Base-by-base conservation (phyloP, 345 rosid species). In the Camelina neglecta region DNA sequence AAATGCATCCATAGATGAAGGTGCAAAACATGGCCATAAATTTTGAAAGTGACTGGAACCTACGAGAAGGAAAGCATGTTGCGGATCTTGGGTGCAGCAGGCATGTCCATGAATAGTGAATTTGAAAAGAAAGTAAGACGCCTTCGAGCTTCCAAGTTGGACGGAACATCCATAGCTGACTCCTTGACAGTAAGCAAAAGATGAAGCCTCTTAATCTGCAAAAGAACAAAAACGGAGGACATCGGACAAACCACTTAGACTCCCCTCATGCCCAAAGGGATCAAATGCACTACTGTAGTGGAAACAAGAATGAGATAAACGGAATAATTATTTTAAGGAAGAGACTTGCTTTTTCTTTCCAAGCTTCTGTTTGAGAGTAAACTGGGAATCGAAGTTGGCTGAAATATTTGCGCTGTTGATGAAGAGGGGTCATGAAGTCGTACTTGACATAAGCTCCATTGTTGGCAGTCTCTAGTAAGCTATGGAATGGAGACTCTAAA, bases 51-150 rank as follows among this genome's bases (percentile, higher is more conserved):
- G 56, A 69, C 16, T 50, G 79, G 56, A 75, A 72, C 88, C 54
- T 80, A 87, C 87, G 86, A 70, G 79, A 84, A 87, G 63, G 89
- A 83, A 73, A 87, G 88, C 92, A 88, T 88, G 69, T 86, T 84
- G 51, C 78, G 84, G 75, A 88, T 86, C 81, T 82, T 83, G 47
- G 92, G 92, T 29, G 92, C 87, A 70, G 44, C 15, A 45, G 92
- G 92, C 92, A 88, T 88, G 55, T 85, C 85, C 92, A 88, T 88
- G 84, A 86, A 88, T 74, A 88, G 45, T 35, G 92, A 88, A 78
- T 88, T 88, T 60, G 85, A 76, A 75, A 88, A 88, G 83, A 84
- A 88, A 60, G 90, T 80, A 65, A 88, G 85, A 24, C 92, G 85
- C 77, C 92, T 83, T 63, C 87, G 85, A 67, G 92, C 92, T 83